These are phyloP conservation scores for Biscogniauxia marginata DNA, from an alignment of 2,329 filamentous ascomycete species.

Conservation along the genomic window DNA sequence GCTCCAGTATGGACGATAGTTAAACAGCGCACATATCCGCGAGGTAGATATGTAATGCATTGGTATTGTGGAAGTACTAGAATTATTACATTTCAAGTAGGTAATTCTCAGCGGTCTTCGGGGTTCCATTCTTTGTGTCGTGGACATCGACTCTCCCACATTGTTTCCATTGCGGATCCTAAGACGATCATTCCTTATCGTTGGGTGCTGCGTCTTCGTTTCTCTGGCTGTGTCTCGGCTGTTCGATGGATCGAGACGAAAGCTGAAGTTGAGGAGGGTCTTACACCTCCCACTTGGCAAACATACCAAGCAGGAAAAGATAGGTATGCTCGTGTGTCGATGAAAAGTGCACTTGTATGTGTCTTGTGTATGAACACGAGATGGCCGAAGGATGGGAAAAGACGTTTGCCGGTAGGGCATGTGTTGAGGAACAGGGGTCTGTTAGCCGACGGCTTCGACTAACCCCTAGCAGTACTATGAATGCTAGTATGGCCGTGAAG, in stretches of 20 bases:
- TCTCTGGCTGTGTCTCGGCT: neutral
- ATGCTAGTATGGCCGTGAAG: neutral
- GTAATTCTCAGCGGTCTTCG: neutral
- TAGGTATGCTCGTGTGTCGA: neutral
- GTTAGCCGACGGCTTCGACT: neutral
- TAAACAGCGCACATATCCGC: neutral
- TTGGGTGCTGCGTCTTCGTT: neutral
- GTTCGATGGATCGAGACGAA: neutral
- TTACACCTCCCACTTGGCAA: neutral
- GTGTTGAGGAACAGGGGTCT: neutral
- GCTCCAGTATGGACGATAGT: neutral
- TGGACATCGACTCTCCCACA: neutral
- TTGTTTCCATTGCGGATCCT: neutral
- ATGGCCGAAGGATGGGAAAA: neutral
- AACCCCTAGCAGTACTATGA: neutral
- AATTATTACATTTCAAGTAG: neutral
- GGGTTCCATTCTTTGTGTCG: neutral
- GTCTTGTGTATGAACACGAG: neutral
- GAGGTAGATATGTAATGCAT: neutral
- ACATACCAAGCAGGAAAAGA: neutral
- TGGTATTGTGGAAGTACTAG: neutral
- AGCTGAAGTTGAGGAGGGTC: neutral
- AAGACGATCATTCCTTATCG: neutral
- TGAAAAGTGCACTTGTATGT: too few species aligned
- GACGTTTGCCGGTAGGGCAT: neutral